These are phyloP conservation scores for Metschnikowia vanudenii DNA, from an alignment of 805 yeast genomes.

Conservation along the genomic window DNA sequence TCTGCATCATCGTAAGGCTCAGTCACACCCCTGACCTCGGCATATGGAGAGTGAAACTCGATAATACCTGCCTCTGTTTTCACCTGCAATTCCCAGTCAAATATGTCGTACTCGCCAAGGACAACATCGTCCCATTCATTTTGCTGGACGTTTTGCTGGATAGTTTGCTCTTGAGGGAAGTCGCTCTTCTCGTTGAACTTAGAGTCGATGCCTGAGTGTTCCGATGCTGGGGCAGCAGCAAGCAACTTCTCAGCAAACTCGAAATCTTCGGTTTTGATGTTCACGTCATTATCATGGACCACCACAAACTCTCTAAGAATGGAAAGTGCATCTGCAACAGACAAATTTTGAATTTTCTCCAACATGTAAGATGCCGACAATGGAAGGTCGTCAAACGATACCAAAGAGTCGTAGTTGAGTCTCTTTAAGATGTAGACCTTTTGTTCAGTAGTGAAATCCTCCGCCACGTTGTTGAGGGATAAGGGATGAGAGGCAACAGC, in stretches of 20 bases:
- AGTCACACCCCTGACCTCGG: constrained; percentile 40
- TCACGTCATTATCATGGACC: constrained; percentile 48
- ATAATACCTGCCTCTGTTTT: constrained; percentile 39
- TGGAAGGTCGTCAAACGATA: constrained; percentile 33
- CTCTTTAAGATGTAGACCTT: constrained; percentile 30
- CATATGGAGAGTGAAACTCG: constrained; percentile 39
- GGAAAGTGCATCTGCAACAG: constrained; percentile 38
- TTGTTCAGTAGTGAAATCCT: constrained; percentile 25
- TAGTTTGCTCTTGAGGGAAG: neutral
- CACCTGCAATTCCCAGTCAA: constrained; percentile 37
- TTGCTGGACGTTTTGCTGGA: neutral
- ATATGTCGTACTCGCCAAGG: constrained; percentile 5
- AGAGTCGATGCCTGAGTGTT: too few relatives aligned
- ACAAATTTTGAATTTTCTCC: constrained; percentile 35
- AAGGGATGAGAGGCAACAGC: constrained; percentile 27
- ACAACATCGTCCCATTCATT: constrained; percentile 4
- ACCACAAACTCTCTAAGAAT: constrained; percentile 39
- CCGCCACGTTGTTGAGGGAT: constrained; percentile 27
- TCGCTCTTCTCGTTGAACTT: neutral
- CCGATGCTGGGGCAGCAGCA: neutral
- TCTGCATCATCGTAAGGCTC: constrained; percentile 40
- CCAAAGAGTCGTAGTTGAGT: constrained; percentile 27
- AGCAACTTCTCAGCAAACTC: constrained; percentile 28
- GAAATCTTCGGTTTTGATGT: constrained; percentile 41
- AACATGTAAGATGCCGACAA: constrained; percentile 37